Base-by-base conservation (phyloP, 2,329 filamentous ascomycete genomes). In the Phyllosticta citribraziliensis region DNA sequence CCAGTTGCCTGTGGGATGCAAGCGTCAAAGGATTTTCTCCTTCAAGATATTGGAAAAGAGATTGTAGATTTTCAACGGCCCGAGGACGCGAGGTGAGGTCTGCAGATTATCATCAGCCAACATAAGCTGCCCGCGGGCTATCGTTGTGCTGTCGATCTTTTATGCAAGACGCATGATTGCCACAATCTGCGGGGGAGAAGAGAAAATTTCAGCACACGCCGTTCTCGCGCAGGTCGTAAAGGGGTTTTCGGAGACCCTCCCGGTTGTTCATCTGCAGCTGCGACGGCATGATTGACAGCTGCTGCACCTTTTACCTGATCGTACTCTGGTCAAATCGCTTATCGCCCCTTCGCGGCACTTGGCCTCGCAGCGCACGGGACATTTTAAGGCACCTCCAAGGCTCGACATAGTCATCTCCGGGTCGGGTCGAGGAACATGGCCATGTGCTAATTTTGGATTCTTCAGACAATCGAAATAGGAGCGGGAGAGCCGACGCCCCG, bases 21-120 rank as follows among this genome's bases (percentile, higher is more conserved):
- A 40, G 33, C 33, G 33, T 11, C 33, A 17, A 40, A 40, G 5
- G 11, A 40, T 40, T 40, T 40, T 40, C 33, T 40, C 33, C 33
- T 40, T 40, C 33, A 40, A 40, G 33, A 40, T 40, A 40, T 40
- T 40, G 33, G 33, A 40, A 40, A 40, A 40, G 33, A 40, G 33
- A 40, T 40, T 40, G 33, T 40, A 40, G 33, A 40, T 40, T 40
- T 40, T 40, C 33, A 40, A 30, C 52, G 58, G n/a, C 52, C 58
- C 35, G 52, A 55, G 52, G 25, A 35, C 56, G 54, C 54, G 30
- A 56, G 54, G 40, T 53, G 58, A 52, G 58, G 54, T 61, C 52
- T 24, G 58, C 53, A 61, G 35, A 61, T 61, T 61, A 54, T 61
- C 58, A 56, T 61, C 54, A 56, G 58, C 58, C 56, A 40, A 53